phyloP scores from a whole-genome alignment of 306 rosid genomes.

The Arachis stenosperma region DNA sequence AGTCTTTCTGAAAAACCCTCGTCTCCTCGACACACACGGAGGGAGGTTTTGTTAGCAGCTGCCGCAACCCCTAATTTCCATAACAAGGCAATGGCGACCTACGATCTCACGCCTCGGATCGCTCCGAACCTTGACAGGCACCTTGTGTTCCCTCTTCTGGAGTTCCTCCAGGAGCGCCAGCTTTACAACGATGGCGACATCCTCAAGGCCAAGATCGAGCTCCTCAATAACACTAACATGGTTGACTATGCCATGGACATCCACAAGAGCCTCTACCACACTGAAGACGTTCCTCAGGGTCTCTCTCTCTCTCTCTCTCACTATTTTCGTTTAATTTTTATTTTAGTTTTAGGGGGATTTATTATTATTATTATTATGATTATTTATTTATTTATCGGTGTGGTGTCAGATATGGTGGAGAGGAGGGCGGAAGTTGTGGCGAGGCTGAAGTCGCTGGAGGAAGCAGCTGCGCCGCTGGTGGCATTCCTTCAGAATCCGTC shows the following conservation, averaged over 20 bases:
- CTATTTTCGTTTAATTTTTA: background rate
- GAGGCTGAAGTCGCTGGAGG: conserved; percentile 49
- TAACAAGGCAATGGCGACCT: conserved; percentile 61
- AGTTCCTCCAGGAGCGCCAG: conserved; percentile 83
- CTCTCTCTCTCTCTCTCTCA: background rate
- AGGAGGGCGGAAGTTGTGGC: conserved; percentile 43
- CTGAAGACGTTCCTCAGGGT: conserved; percentile 83
- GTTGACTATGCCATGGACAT: conserved; percentile 97
- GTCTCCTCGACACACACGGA: no score
- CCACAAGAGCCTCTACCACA: conserved; percentile 83
- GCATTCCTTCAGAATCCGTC: conserved; percentile 71
- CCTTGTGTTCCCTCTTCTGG: conserved; percentile 81
- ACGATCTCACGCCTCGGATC: conserved; percentile 86
- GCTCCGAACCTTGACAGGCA: conserved; percentile 87
- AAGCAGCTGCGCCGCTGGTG: conserved; percentile 89
- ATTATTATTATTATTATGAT: background rate
- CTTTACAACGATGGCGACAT: conserved; percentile 75
- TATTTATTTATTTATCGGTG: background rate
- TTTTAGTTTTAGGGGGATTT: background rate
- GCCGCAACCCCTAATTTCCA: no score
- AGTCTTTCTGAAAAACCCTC: no score
- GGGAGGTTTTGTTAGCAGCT: no score
- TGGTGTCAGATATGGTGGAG: conserved; percentile 45
- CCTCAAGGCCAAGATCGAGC: conserved; percentile 87
- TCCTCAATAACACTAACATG: conserved; percentile 91